A percentile compares a stretch with the other conserved stretches of the same genome.
phyloP scores from a whole-genome alignment of 192 early-diverging fungal species.

The Linnemannia zychae region DNA sequence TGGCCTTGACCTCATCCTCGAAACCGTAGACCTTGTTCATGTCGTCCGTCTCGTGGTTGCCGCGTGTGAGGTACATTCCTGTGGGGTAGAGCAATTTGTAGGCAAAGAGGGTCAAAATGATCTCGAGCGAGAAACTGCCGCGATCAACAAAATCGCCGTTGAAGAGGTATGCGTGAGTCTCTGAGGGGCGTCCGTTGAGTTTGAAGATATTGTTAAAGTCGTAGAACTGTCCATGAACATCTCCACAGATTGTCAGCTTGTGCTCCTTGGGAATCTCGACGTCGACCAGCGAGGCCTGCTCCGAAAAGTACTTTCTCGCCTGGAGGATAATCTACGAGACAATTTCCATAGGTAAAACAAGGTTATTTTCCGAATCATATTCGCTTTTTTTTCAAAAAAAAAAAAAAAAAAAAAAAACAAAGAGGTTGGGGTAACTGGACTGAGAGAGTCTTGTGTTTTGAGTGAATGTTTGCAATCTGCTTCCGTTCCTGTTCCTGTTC shows the following conservation, averaged over 20 bases:
- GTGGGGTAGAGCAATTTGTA: slow-evolving; percentile 94
- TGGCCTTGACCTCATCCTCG: slow-evolving; percentile 96
- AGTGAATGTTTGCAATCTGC: too few species aligned
- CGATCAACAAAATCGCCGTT: slow-evolving; percentile 99
- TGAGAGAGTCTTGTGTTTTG: neutral
- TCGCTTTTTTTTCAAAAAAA: neutral
- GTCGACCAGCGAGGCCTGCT: slow-evolving; percentile 87
- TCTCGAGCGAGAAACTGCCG: slow-evolving; percentile 98
- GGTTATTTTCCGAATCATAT: neutral
- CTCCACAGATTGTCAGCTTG: slow-evolving; percentile 95
- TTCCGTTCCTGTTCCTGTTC: neutral
- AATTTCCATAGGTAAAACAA: neutral
- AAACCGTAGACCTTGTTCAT: slow-evolving; percentile 99
- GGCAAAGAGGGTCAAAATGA: slow-evolving; percentile 91
- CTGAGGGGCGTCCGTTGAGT: slow-evolving; percentile 90
- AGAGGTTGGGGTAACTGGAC: neutral
- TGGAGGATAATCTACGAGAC: slow-evolving; percentile 78
- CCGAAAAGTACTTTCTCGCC: slow-evolving; percentile 80
- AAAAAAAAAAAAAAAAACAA: neutral
- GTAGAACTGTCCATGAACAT: slow-evolving; percentile 99
- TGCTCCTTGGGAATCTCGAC: slow-evolving; percentile 79
- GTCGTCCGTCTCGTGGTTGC: slow-evolving; percentile 98
- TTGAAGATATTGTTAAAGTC: slow-evolving; percentile 97
- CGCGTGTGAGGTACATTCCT: slow-evolving; percentile 87
- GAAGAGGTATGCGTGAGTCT: slow-evolving; percentile 89